Percentiles rank a stretch among this genome's conserved stretches.
These are phyloP conservation scores for Brasilioporus rufonigricans DNA, from an alignment of 768 basidiomycete genomes.

Conservation along the genomic window DNA sequence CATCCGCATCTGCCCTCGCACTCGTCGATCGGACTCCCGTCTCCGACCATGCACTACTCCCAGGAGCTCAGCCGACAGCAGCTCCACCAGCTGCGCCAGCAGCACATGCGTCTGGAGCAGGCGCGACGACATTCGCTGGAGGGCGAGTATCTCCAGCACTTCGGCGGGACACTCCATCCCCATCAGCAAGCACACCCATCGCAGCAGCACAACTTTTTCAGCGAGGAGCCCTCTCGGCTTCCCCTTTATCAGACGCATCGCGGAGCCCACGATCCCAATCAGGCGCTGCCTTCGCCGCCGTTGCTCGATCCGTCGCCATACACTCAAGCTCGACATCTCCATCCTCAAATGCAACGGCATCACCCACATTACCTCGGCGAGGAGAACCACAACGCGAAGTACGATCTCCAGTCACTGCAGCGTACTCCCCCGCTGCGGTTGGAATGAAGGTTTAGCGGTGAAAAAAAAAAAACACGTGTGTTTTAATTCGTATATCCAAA, in stretches of 20 bases:
- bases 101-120: constrained; percentile 36
- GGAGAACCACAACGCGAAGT: constrained; percentile 39
- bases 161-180: constrained; percentile 33
- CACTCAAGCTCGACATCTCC: constrained; percentile 31
- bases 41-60: constrained; percentile 40
- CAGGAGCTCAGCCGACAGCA: constrained; percentile 49
- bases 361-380: constrained; percentile 37
- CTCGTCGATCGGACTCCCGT: constrained; percentile 47
- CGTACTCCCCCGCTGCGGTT: constrained; percentile 45
- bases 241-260: constrained; percentile 36
- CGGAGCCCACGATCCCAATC: constrained; percentile 33
- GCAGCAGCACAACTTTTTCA: constrained; percentile 28
- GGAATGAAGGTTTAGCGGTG: constrained; percentile 44
- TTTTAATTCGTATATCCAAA: constrained; percentile 26
- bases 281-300: constrained; percentile 32
- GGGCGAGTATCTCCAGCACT: constrained; percentile 38
- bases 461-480: not conserved
- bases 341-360: constrained; percentile 32
- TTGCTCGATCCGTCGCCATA: constrained; percentile 32
- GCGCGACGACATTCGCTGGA: constrained; percentile 34
- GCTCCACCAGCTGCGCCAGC: constrained; percentile 35
- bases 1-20: constrained; percentile 46
- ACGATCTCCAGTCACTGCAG: constrained; percentile 42
- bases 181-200: constrained; percentile 20
- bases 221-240: constrained; percentile 31